Percentiles rank a stretch among this genome's conserved stretches.
Conservation (phyloP, 495 filamentous ascomycete species). For the Trichoderma orchidacearum region DNA sequence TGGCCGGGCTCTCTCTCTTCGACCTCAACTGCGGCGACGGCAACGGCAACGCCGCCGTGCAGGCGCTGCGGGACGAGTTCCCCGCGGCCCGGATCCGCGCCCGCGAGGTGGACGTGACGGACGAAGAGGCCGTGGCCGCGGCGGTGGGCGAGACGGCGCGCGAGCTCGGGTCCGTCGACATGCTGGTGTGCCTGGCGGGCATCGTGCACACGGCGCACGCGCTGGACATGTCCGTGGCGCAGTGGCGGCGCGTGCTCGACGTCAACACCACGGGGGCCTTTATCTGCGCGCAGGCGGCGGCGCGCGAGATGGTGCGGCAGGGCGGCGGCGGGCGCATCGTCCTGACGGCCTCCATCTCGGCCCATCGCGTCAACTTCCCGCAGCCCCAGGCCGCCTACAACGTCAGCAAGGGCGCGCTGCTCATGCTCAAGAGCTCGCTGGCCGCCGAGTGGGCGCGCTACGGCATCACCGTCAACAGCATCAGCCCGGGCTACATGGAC, state of each 20-base stretch:
- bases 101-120: conserved; percentile 45
- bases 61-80: conserved; percentile 34
- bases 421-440: conserved; percentile 43
- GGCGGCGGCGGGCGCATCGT: conserved; percentile 45
- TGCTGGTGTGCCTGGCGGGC: conserved; percentile 53
- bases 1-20: conserved; percentile 44
- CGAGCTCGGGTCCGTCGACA: conserved; percentile 39
- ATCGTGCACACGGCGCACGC: conserved; percentile 47
- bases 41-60: conserved; percentile 23
- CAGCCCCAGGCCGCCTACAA: conserved; percentile 62
- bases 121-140: conserved; percentile 28
- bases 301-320: conserved; percentile 35
- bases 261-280: conserved; percentile 59
- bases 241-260: conserved; percentile 48
- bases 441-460: conserved; percentile 52
- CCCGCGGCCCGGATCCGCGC: conserved; percentile 33
- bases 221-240: conserved; percentile 34
- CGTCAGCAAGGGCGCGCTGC: conserved; percentile 49
- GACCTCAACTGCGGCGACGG: conserved; percentile 34
- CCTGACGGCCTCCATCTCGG: conserved; percentile 56
- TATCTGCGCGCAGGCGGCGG: conserved; percentile 53
- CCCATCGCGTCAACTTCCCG: conserved; percentile 50
- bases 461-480: conserved; percentile 55
- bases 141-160: conserved; percentile 26
- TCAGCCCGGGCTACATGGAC: conserved; percentile 70